Base-by-base conservation (phyloP, 2,329 filamentous ascomycete species). In the Colletotrichum navitas region DNA sequence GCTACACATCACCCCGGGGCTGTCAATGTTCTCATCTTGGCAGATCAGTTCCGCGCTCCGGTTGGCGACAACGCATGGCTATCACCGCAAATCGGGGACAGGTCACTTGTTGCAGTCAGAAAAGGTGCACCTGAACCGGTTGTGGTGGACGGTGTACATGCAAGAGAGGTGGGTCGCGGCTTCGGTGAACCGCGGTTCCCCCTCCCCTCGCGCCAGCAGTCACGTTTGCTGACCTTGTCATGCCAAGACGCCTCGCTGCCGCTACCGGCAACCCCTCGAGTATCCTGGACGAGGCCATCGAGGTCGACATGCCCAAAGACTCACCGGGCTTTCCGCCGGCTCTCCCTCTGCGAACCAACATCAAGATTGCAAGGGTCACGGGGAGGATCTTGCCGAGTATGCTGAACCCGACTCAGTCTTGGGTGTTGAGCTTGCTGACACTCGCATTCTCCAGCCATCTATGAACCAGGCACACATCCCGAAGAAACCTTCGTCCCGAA, bases 401-500 rank as follows among this genome's bases (percentile, higher is more conserved):
- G 64, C 45, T 1, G 14, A 8, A 12, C 39, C 1, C 11, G 21
- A 7, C 8, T n/a, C n/a, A 21, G 24, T 3, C 12, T 32, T n/a
- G 34, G 39, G 2, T 18, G 10, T 14, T 76, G 77, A 8, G 75
- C 75, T 14, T 74, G 71, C 51, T 68, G 10, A 68, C 32, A 36
- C 74, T 74, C 0, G 75, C 76, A 3, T 76, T 77, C 0, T 45
- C 10, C 21, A 76, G 78, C 79, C 1, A 73, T 80, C 1, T 80
- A 80, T n/a, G 79, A 78, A 0, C 77, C 78, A 0, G 76, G 78
- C 2, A 74, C 76, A 16, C 78, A 77, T 51, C 75, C 77, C 2
- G 78, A 80, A 58, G 74, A 77, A 0, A 76, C 75, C 0, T 80
- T 80, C 32, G 78, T 80, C 11, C 77, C 78, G 1, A 76, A 76